A percentile compares a stretch with the other conserved stretches of the same genome.
Evolutionary conservation across 164 flowering plant genomes (phyloP).

Genomic region (Paratinospora sagittata): DNA sequence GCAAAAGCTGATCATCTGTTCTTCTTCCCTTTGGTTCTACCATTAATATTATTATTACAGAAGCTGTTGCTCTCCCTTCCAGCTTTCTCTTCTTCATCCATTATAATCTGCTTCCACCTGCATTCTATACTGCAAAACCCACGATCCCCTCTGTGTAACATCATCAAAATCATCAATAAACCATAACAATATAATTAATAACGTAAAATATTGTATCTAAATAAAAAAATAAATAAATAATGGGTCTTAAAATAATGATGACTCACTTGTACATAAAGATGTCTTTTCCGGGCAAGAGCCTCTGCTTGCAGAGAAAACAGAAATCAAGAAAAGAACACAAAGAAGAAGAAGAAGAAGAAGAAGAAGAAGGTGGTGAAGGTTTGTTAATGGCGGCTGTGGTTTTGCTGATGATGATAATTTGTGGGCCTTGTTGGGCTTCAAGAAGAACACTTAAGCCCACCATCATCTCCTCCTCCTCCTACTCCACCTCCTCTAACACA

Average conservation of each 20-base stretch:
- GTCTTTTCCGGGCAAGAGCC: slow-evolving; percentile 56
- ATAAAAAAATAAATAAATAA: no score
- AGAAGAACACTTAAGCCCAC: slow-evolving; percentile 62
- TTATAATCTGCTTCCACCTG: slow-evolving; percentile 60
- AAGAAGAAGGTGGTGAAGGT: slow-evolving; percentile 15
- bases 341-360: neutral
- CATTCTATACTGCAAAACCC: slow-evolving; percentile 76
- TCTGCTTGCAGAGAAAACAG: slow-evolving; percentile 57
- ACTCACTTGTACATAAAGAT: slow-evolving; percentile 81
- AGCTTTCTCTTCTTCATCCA: slow-evolving; percentile 42
- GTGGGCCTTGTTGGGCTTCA: slow-evolving; percentile 41
- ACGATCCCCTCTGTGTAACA: slow-evolving; percentile 54
- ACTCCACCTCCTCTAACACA: no score
- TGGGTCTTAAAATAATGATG: neutral
- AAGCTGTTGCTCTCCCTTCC: no score
- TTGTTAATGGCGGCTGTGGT: slow-evolving; percentile 25
- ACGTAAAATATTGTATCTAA: no score
- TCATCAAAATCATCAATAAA: neutral
- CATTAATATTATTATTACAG: no score
- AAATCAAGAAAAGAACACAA: slow-evolving; percentile 4
- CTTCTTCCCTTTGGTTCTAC: no score
- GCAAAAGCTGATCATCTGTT: no score
- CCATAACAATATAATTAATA: neutral
- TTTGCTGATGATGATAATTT: slow-evolving; percentile 50
- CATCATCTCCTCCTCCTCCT: slow-evolving; percentile 25